These are phyloP conservation scores for Podochytrium sp. DNA, from an alignment of 192 early-diverging fungal genomes.

Conservation along the genomic window DNA sequence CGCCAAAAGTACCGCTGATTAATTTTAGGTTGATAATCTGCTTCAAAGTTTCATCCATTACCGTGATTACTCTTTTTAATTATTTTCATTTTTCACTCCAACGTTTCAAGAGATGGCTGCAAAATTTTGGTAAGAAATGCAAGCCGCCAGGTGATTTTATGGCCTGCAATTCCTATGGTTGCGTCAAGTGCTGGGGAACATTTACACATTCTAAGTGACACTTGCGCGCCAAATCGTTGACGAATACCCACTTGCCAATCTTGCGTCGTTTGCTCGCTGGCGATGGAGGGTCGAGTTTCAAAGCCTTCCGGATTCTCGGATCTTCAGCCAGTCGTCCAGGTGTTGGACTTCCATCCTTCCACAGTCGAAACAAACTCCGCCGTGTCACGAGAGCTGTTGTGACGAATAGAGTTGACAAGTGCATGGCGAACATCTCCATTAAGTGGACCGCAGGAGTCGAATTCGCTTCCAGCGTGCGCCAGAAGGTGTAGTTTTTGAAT, in stretches of 20 bases:
- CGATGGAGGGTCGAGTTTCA: not conserved
- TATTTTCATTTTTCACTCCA: no score
- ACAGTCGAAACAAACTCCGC: not conserved
- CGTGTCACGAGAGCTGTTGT: not conserved
- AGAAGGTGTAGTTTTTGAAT: not conserved
- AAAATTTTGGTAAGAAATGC: no score
- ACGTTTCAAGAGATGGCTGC: no score
- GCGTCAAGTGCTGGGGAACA: no score
- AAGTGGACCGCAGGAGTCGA: conserved; percentile 9
- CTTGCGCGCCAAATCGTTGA: conserved; percentile 2
- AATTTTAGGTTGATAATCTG: no score
- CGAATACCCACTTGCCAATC: not conserved
- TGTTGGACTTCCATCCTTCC: not conserved
- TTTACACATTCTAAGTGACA: no score
- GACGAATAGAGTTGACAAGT: not conserved
- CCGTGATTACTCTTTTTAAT: no score
- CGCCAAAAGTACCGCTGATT: no score
- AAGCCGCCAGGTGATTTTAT: no score
- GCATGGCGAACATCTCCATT: conserved; percentile 11
- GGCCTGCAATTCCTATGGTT: no score
- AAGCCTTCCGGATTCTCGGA: not conserved
- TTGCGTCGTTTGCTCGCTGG: not conserved
- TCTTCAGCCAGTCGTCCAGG: not conserved
- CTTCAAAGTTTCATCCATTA: no score
- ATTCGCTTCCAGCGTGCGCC: not conserved